Evolutionary conservation across 2,329 filamentous ascomycete genomes (phyloP).

Genomic region (Bipolaris zeicola): DNA sequence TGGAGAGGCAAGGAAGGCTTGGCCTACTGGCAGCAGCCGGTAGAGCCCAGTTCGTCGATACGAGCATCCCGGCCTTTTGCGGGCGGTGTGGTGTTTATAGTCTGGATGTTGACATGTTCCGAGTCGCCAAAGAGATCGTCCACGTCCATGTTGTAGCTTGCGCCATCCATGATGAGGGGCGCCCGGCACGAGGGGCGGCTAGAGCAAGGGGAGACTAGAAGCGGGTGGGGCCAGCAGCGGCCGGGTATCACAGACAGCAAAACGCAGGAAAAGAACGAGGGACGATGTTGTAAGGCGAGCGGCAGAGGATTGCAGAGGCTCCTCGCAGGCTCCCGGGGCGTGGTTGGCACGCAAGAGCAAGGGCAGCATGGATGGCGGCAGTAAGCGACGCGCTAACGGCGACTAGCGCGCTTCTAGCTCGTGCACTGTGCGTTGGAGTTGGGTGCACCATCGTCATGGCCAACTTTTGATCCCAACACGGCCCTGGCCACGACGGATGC

Average conservation of each 20-base stretch:
- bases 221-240: conserved; percentile 7
- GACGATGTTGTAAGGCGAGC: neutral
- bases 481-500: neutral
- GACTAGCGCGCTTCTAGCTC: conserved; percentile 16
- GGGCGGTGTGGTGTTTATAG: conserved; percentile 60
- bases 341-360: conserved; percentile 10
- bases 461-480: neutral
- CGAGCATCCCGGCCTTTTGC: conserved; percentile 73
- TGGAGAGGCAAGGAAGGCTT: neutral
- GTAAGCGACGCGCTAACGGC: conserved; percentile 15
- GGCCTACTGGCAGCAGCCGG: conserved; percentile 82
- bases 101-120: conserved; percentile 64
- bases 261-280: conserved; percentile 10
- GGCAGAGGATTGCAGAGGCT: conserved; percentile 8
- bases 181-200: neutral
- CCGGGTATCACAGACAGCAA: conserved; percentile 32
- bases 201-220: conserved; percentile 2
- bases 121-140: conserved; percentile 56
- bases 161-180: conserved; percentile 57
- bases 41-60: conserved; percentile 75
- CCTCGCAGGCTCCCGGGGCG: conserved; percentile 17
- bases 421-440: conserved; percentile 28
- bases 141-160: conserved; percentile 43
- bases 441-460: conserved; percentile 21
- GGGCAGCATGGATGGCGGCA: conserved; percentile 10